phyloP scores from a whole-genome alignment of 345 rosid species.

The Salix koriyanagi region DNA sequence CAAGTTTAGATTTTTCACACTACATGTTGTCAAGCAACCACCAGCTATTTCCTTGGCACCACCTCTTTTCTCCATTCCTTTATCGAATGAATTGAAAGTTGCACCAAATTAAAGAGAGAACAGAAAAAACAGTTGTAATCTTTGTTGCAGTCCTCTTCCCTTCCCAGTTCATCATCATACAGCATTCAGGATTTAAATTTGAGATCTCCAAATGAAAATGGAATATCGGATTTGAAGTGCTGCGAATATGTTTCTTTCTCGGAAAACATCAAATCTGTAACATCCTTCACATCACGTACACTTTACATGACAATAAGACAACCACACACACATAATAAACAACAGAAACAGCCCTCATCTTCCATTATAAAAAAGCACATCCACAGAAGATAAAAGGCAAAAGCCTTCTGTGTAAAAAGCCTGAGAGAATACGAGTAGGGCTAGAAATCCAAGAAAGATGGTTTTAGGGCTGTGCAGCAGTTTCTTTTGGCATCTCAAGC shows the following conservation, averaged over 20 bases:
- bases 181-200: background rate
- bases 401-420: background rate
- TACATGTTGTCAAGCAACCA: background rate
- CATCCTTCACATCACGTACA: background rate
- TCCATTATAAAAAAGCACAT: background rate
- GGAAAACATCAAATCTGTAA: too few species aligned
- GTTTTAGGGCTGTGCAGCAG: background rate
- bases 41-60: background rate
- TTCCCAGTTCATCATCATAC: background rate
- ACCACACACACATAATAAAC: background rate
- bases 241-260: background rate
- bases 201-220: background rate
- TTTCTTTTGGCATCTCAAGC: conserved; percentile 3
- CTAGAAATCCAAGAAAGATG: conserved; percentile 14
- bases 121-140: too few species aligned
- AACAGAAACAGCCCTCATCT: background rate
- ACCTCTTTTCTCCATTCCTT: too few species aligned
- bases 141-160: background rate
- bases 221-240: background rate
- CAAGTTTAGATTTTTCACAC: background rate
- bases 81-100: background rate
- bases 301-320: too few species aligned
- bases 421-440: background rate
- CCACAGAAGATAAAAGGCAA: background rate
- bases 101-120: too few species aligned